Base-by-base conservation (phyloP, 2,329 filamentous ascomycete genomes). In the Fusarium compactum region DNA sequence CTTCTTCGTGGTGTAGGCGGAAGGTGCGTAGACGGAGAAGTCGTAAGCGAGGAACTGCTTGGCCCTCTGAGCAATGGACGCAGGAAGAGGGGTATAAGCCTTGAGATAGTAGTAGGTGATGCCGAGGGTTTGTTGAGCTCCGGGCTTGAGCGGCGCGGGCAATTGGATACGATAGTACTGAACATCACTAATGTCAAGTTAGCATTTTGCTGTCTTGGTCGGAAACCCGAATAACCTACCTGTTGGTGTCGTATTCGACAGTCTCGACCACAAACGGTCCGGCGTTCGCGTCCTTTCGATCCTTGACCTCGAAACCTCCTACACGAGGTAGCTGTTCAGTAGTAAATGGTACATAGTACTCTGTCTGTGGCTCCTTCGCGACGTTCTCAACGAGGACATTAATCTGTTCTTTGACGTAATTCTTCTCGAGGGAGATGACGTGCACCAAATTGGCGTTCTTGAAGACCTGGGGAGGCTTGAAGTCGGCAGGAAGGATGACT, bases 341-440 rank as follows among this genome's bases (percentile, higher is more conserved):
- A 61, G 93, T 91, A 78, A 99, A 97, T 6, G 95, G 93, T 56
- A 99, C 77, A 81, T 91, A 98, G 86, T 99, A 99, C 81, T 97
- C 92, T 79, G 90, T 89, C 79, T 98, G 95, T 20, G 94, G 87
- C 72, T 91, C 84, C 67, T 87, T 86, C 77, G 91, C 93, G 72
- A 92, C 85, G 80, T 99, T 99, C 84, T 98, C 92, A 69, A 99
- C 89, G 54, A 97, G 86, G n/a, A 97, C 91, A 82, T 98, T 98
- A 85, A 98, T 89, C 16, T 91, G 92, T 82, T 98, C 95, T 78
- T 94, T 91, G 58, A 91, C 90, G 77, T 96, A 98, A 73, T 90
- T 92, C 86, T 98, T 98, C 82, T 98, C 95, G 62, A 98, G 83
- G 73, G 97, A 97, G 78, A 97, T 91, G 70, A 92, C 91, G 76